Evolutionary conservation across 164 flowering plant species (phyloP).

Genomic region (Berberis vulgaris): DNA sequence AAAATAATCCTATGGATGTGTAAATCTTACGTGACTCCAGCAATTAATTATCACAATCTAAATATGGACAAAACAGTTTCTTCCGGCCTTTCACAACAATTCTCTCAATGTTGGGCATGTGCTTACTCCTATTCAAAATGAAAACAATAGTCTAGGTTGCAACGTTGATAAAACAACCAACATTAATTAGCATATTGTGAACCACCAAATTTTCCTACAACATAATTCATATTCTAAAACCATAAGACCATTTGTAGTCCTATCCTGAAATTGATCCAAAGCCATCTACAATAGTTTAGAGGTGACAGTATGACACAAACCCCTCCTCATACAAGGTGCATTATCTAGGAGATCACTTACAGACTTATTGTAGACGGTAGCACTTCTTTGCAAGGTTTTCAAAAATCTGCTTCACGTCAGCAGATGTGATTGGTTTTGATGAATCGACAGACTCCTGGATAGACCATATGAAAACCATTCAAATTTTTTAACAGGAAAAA

Average conservation of each 20-base stretch:
- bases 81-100: too few species aligned
- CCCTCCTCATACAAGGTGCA: neutral
- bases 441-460: slow-evolving; percentile 67
- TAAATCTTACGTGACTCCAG: too few species aligned
- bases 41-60: too few species aligned
- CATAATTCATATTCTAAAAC: neutral
- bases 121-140: too few species aligned
- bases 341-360: neutral
- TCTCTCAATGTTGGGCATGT: too few species aligned
- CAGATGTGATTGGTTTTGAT: slow-evolving; percentile 79
- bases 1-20: too few species aligned
- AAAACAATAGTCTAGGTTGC: too few species aligned
- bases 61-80: too few species aligned
- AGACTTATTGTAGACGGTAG: slow-evolving; percentile 33
- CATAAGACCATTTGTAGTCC: neutral
- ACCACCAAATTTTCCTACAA: neutral
- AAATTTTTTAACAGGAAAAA: too few species aligned
- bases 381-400: slow-evolving; percentile 91
- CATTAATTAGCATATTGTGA: neutral
- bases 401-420: slow-evolving; percentile 72
- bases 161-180: neutral
- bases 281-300: slow-evolving; percentile 2
- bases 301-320: neutral
- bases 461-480: neutral
- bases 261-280: slow-evolving; percentile 1